A percentile compares a stretch with the other conserved stretches of the same genome.
Conservation (phyloP, 208 protist species). For the Trypanosoma lewisi region DNA sequence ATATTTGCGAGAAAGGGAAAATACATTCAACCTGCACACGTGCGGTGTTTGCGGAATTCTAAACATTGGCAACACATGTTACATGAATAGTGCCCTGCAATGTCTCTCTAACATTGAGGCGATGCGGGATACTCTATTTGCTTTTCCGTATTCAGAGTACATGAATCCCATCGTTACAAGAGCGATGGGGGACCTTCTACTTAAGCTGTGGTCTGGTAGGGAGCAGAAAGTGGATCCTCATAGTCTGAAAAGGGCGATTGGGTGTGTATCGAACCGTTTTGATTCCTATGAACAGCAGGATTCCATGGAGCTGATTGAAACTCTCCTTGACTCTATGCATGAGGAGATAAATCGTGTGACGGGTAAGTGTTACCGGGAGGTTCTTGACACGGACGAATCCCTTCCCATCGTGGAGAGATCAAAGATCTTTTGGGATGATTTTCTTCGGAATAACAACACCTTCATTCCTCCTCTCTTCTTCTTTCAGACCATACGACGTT, state of each 20-base stretch:
- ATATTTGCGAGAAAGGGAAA: background rate
- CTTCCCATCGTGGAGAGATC: slow-evolving; percentile 72
- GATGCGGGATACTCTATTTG: slow-evolving; percentile 74
- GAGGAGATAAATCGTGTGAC: slow-evolving; percentile 89
- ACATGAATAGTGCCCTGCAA: slow-evolving; percentile 92
- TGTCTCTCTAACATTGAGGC: slow-evolving; percentile 74
- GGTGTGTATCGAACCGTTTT: slow-evolving; percentile 52
- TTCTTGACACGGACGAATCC: slow-evolving; percentile 58
- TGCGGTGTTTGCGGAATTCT: slow-evolving; percentile 74
- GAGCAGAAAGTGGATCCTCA: slow-evolving; percentile 41
- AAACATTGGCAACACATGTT: slow-evolving; percentile 93
- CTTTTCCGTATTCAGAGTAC: slow-evolving; percentile 58
- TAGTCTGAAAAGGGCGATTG: slow-evolving; percentile 61
- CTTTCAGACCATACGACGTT: slow-evolving; percentile 71
- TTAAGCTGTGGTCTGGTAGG: slow-evolving; percentile 60
- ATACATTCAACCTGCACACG: background rate
- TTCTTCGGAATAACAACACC: slow-evolving; percentile 74
- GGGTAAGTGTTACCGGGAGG: slow-evolving; percentile 82
- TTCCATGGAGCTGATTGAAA: slow-evolving; percentile 86
- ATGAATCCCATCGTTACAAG: slow-evolving; percentile 41
- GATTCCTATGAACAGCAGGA: slow-evolving; percentile 83
- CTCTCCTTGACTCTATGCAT: slow-evolving; percentile 85
- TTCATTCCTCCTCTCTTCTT: slow-evolving; percentile 79
- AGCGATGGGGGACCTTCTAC: slow-evolving; percentile 46
- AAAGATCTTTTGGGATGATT: slow-evolving; percentile 85